These are phyloP conservation scores for Solanum lignicaule DNA, from an alignment of 257 asterid species.

Conservation along the genomic window DNA sequence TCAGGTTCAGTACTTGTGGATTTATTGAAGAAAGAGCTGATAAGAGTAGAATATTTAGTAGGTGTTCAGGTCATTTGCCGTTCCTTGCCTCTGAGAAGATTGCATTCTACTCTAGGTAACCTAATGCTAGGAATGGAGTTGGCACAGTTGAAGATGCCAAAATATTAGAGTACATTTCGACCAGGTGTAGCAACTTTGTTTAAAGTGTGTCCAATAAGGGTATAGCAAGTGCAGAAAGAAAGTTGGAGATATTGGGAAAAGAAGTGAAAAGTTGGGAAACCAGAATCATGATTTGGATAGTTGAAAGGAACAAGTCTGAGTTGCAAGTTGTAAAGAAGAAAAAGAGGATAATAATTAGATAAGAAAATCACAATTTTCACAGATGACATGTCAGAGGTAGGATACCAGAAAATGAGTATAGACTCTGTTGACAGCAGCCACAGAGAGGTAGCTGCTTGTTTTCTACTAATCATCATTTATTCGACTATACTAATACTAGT, in stretches of 20 bases:
- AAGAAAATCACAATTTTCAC: neutral
- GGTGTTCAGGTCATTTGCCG: neutral
- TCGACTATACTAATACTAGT: neutral
- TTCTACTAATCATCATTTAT: slow-evolving; percentile 3
- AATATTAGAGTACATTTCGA: neutral
- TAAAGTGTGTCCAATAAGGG: neutral
- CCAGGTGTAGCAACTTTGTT: neutral
- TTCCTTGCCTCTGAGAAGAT: neutral
- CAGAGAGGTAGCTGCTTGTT: neutral
- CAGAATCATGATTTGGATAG: slow-evolving; percentile 9
- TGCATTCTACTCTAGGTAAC: neutral
- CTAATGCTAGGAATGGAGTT: neutral
- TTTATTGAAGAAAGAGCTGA: neutral
- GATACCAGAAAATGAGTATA: slow-evolving; percentile 1
- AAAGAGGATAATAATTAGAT: neutral
- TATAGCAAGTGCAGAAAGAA: neutral
- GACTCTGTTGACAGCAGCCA: neutral
- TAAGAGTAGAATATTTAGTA: neutral
- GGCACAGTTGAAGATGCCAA: neutral
- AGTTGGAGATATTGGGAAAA: neutral
- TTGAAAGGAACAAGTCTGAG: slow-evolving; percentile 21
- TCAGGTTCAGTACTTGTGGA: neutral
- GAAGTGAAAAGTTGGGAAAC: neutral
- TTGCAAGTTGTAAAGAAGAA: slow-evolving; percentile 18
- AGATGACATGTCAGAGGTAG: neutral